phyloP scores from a whole-genome alignment of 148 eudicot species.

The Fagopyrum homotropicum region DNA sequence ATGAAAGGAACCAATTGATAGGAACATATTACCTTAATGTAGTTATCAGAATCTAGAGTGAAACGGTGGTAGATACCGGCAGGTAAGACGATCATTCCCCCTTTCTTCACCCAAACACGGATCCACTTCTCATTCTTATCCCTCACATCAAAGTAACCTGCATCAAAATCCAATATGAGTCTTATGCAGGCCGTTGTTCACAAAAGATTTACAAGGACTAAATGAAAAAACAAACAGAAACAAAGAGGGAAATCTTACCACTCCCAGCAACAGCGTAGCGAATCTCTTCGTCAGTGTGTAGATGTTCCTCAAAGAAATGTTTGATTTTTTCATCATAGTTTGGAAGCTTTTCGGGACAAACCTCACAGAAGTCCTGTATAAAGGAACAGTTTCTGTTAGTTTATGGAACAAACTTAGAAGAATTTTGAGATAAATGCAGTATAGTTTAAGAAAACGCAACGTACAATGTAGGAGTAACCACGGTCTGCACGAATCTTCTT shows the following conservation, averaged over 20 bases:
- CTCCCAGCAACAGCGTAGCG: constrained; percentile 75
- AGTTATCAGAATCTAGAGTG: constrained; percentile 82
- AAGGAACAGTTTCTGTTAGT: not conserved
- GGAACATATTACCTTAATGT: constrained; percentile 56
- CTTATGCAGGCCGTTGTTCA: not conserved
- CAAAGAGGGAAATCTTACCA: not conserved
- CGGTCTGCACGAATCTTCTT: constrained; percentile 76
- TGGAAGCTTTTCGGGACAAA: constrained; percentile 81
- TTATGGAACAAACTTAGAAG: not conserved
- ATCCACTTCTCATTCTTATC: constrained; percentile 80
- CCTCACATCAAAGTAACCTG: constrained; percentile 96
- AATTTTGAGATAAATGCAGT: not conserved
- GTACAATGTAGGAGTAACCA: constrained; percentile 83
- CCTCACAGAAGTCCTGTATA: constrained; percentile 70
- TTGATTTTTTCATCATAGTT: constrained; percentile 89
- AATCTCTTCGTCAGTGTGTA: constrained; percentile 98
- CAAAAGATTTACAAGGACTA: not conserved
- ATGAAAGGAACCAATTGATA: too few relatives aligned
- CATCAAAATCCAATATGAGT: constrained; percentile 3
- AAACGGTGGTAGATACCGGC: constrained; percentile 98
- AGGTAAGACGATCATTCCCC: constrained; percentile 89
- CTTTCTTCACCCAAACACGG: constrained; percentile 88
- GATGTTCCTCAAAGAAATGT: constrained; percentile 80
- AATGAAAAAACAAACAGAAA: not conserved
- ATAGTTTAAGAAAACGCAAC: constrained; percentile 5